These are phyloP conservation scores for Penicillium robsamsonii DNA, from an alignment of 495 filamentous ascomycete species.

Conservation along the genomic window DNA sequence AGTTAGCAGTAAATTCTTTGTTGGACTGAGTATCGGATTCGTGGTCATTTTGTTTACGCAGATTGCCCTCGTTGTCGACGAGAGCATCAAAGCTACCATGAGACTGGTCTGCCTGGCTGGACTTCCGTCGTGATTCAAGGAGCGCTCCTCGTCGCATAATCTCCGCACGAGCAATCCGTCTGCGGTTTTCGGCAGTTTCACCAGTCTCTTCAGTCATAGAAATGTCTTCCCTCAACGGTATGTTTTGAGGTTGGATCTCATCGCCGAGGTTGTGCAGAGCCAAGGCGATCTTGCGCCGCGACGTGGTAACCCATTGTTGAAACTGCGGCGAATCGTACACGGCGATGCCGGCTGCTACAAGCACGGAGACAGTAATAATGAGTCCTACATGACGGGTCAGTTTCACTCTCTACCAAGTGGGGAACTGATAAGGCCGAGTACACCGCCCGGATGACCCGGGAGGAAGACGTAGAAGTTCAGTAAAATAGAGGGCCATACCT, in stretches of 20 bases:
- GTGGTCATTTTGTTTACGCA: slow-evolving; percentile 26
- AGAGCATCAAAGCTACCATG: slow-evolving; percentile 52
- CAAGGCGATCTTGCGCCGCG: slow-evolving; percentile 74
- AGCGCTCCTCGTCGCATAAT: slow-evolving; percentile 59
- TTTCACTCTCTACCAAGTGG: slow-evolving; percentile 9
- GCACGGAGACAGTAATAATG: slow-evolving; percentile 71
- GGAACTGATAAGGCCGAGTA: slow-evolving; percentile 39
- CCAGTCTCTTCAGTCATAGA: slow-evolving; percentile 56
- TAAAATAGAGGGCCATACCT: slow-evolving; percentile 35
- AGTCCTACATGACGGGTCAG: slow-evolving; percentile 54
- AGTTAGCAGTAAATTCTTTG: slow-evolving; percentile 29
- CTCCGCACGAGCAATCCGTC: slow-evolving; percentile 68
- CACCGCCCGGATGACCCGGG: slow-evolving; percentile 28
- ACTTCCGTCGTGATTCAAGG: slow-evolving; percentile 38
- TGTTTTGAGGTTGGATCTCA: slow-evolving; percentile 60
- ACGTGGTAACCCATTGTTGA: slow-evolving; percentile 69
- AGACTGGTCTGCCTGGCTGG: slow-evolving; percentile 22
- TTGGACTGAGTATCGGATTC: slow-evolving; percentile 7
- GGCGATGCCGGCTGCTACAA: slow-evolving; percentile 78
- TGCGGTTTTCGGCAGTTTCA: slow-evolving; percentile 67
- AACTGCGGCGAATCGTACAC: slow-evolving; percentile 83
- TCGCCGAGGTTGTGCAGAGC: slow-evolving; percentile 77
- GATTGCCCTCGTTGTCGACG: slow-evolving; percentile 52
- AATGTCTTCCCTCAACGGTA: slow-evolving; percentile 37
- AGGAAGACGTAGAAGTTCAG: slow-evolving; percentile 8